Evolutionary conservation across 768 basidiomycete genomes (phyloP), one percentile per base, ranked within the genome.

Genomic region (Butyriboletus loyo): DNA sequence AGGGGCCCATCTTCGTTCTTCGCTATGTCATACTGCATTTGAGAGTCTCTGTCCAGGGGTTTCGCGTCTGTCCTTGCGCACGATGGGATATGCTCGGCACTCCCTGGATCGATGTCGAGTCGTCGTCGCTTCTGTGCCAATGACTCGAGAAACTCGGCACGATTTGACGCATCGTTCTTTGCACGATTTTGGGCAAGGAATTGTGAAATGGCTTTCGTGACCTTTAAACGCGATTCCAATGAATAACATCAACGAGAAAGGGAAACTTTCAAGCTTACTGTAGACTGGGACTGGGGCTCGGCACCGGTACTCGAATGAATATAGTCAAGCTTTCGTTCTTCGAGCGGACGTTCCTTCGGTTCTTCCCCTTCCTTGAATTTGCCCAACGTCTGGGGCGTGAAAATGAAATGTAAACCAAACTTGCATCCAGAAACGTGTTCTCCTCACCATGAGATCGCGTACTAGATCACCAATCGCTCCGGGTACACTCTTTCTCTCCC

Each of bases 11-110:
- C 87, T 49, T 83, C 85, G 55, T 92, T 90, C 69, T 84, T 89
- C n/a, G 85, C 86, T 55, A 92, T 87, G 65, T 92, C 90, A 57
- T 91, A 92, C 65, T 87, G 88, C 77, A 92, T 89, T 62, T 92
- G 90, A 1, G 81, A 72, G 50, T 89, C 86, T 35, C 90, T 74
- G 65, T 92, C 81, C 30, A 89, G 69, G 0, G 77, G 72, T 62
- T 83, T 87, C 32, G 88, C 85, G 53, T 90, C 86, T 4, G 81
- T 79, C 9, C 89, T 82, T 13, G 89, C 89, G 59, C 89, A 92
- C 4, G 87, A 86, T 15, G 76, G 66, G 21, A 66, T 59, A 9
- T 61, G 51, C 11, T 66, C 69, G 3, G 75, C 60, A 7, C 67
- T 57, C 22, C 65, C 70, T 14, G 67, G 66, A 21, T 71, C 72